Evolutionary conservation across 805 yeast genomes (phyloP).

Genomic region (Starmerella floricola): DNA sequence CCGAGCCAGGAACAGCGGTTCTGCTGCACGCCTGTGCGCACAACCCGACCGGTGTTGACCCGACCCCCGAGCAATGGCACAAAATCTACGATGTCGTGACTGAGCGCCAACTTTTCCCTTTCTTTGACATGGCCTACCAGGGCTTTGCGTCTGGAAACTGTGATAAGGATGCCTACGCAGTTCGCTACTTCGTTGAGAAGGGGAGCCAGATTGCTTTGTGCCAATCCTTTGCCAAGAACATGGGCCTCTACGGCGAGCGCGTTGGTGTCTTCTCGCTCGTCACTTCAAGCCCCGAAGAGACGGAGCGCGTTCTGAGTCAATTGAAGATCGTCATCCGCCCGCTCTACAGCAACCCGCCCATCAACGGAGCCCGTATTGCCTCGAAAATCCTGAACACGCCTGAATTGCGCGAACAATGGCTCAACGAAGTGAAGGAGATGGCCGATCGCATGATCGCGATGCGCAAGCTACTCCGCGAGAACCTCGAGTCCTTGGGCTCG

Average conservation of each 20-base stretch:
- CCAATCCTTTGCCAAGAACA: conserved; percentile 89
- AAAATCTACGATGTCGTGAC: conserved; percentile 53
- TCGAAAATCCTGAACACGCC: conserved; percentile 56
- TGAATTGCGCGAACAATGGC: conserved; percentile 60
- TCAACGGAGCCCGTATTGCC: conserved; percentile 85
- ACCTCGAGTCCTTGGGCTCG: conserved; percentile 44
- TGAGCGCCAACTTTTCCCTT: conserved; percentile 53
- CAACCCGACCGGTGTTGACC: conserved; percentile 94
- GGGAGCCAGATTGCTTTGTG: conserved; percentile 42
- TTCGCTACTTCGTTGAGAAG: conserved; percentile 36
- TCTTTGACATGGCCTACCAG: conserved; percentile 90
- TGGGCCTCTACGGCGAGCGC: conserved; percentile 93
- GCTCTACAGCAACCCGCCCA: conserved; percentile 85
- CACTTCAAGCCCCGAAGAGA: conserved; percentile 36
- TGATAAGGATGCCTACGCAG: conserved; percentile 53
- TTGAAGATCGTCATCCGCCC: conserved; percentile 75
- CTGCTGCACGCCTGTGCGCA: conserved; percentile 91
- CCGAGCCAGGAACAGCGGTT: conserved; percentile 50
- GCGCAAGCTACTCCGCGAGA: conserved; percentile 51
- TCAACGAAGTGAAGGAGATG: conserved; percentile 64
- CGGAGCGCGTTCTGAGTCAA: conserved; percentile 48
- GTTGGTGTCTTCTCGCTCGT: conserved; percentile 67
- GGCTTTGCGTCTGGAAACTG: conserved; percentile 85
- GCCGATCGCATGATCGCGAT: conserved; percentile 65
- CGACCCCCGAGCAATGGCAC: conserved; percentile 69